These are phyloP conservation scores for Wickerhamiella musiphila DNA, from an alignment of 805 yeast species.

Conservation along the genomic window DNA sequence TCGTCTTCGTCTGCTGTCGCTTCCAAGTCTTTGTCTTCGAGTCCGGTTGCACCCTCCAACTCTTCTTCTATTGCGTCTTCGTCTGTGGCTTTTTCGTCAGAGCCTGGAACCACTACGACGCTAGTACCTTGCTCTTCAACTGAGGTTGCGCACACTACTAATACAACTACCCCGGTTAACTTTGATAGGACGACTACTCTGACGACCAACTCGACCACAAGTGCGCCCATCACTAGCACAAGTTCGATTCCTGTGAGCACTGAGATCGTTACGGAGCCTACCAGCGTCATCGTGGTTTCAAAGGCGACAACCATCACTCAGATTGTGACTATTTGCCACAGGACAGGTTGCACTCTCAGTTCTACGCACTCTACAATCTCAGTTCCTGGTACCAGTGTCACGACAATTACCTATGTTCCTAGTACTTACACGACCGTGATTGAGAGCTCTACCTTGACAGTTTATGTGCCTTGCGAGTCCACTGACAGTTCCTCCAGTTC, in stretches of 20 bases:
- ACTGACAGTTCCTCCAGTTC: background rate
- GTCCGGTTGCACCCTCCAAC: too few relatives aligned
- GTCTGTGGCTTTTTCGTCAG: too few relatives aligned
- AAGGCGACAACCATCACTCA: background rate
- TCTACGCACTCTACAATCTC: background rate
- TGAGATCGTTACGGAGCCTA: too few relatives aligned
- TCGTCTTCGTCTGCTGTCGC: background rate
- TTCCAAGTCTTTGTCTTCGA: background rate
- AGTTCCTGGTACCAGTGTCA: background rate
- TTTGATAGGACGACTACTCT: background rate
- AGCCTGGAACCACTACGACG: too few relatives aligned
- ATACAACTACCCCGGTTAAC: background rate
- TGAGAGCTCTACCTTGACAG: background rate
- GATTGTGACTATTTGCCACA: background rate
- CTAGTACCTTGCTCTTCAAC: too few relatives aligned
- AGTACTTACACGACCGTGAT: background rate
- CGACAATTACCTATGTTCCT: background rate
- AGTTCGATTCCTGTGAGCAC: background rate
- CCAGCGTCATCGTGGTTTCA: background rate
- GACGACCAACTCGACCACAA: background rate
- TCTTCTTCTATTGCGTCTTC: too few relatives aligned
- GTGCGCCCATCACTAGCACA: background rate
- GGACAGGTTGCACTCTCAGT: background rate
- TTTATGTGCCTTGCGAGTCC: background rate
- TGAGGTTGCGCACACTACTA: background rate